Evolutionary conservation across 192 early-diverging fungal genomes (phyloP).

Genomic region (Lunasporangiospora selenospora): DNA sequence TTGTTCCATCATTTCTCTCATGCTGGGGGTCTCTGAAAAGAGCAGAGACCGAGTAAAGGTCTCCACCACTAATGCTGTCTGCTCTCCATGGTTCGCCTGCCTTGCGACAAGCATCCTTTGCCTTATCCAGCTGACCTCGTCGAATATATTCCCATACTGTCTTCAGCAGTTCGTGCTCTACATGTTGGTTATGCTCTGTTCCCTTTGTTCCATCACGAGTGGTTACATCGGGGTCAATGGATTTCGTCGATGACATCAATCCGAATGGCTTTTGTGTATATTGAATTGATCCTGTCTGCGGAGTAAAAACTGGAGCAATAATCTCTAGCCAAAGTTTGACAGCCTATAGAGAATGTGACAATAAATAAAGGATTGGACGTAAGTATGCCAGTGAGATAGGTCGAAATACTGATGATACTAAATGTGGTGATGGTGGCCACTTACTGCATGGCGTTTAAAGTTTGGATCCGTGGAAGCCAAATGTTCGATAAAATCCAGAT

Average conservation of each 20-base stretch:
- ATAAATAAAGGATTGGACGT: no score
- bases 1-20: conserved; percentile 30
- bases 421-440: no score
- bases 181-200: conserved; percentile 15
- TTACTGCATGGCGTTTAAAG: conserved; percentile 30
- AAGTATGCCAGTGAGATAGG: no score
- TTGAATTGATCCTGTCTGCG: no score
- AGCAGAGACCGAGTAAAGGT: conserved; percentile 35
- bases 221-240: conserved; percentile 26
- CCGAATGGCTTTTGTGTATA: no score
- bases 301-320: conserved; percentile 16
- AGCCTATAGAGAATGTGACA: conserved; percentile 12
- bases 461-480: conserved; percentile 18
- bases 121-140: conserved; percentile 68
- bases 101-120: conserved; percentile 74
- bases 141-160: conserved; percentile 82
- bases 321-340: conserved; percentile 40
- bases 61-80: conserved; percentile 74
- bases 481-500: conserved; percentile 32
- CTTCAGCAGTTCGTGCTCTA: conserved; percentile 63
- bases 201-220: conserved; percentile 31
- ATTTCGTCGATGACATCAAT: not conserved
- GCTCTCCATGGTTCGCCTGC: conserved; percentile 84
- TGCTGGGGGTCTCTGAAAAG: conserved; percentile 26
- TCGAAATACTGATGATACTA: no score